A percentile compares a stretch with the other conserved stretches of the same genome.
phyloP scores from a whole-genome alignment of 257 asterid species.

The Datura wrightii region DNA sequence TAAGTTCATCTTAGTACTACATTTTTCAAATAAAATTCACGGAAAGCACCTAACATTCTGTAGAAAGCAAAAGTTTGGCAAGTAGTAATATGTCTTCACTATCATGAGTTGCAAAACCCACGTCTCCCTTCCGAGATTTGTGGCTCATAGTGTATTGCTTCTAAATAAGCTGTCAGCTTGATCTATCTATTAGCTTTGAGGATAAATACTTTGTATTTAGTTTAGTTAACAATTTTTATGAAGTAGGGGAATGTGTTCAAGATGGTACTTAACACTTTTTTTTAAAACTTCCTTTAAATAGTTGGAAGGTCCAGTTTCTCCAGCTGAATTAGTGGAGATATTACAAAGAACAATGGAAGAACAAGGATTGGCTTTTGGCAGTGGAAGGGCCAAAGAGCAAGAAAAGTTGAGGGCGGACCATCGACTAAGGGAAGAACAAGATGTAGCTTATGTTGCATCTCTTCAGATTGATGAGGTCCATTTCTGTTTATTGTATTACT shows the following conservation, averaged over 20 bases:
- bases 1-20: no score
- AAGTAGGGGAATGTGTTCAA: neutral
- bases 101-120: neutral
- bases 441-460: constrained; percentile 76
- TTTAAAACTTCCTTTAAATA: constrained; percentile 34
- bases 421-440: constrained; percentile 80
- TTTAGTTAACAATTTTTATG: neutral
- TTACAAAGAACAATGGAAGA: constrained; percentile 79
- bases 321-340: constrained; percentile 72
- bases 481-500: neutral
- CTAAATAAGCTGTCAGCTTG: neutral
- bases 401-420: constrained; percentile 53
- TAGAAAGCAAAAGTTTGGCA: neutral
- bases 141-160: neutral
- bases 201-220: neutral
- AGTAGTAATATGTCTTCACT: neutral
- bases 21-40: neutral
- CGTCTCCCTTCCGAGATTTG: neutral
- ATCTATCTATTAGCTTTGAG: neutral
- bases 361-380: constrained; percentile 75
- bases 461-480: constrained; percentile 75
- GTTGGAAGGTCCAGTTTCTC: constrained; percentile 86
- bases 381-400: constrained; percentile 52
- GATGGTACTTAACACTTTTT: neutral
- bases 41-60: neutral